Evolutionary conservation across 192 early-diverging fungal genomes (phyloP).

Genomic region (Neocallimastix lanati): DNA sequence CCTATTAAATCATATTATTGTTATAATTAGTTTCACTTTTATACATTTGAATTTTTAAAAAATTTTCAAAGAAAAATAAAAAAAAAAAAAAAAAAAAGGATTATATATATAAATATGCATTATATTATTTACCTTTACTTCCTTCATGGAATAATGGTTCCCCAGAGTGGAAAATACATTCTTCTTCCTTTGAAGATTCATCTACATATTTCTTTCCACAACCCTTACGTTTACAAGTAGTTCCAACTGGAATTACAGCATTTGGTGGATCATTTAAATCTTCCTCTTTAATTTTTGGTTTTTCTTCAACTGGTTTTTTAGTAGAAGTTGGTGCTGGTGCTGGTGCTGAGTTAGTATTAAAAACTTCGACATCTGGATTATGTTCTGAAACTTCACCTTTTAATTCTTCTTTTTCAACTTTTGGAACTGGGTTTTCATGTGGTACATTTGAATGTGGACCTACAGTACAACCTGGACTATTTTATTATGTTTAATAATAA

Average conservation of each 20-base stretch:
- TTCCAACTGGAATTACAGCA: conserved; percentile 46
- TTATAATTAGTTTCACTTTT: too few relatives aligned
- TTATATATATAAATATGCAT: not conserved
- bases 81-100: not conserved
- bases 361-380: not conserved
- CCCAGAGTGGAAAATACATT: conserved; percentile 78
- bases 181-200: conserved; percentile 24
- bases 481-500: not conserved
- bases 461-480: conserved; percentile 65
- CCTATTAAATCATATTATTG: conserved; percentile 26
- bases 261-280: conserved; percentile 59
- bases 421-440: not conserved
- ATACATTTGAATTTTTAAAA: too few relatives aligned
- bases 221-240: conserved; percentile 65
- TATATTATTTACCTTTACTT: conserved; percentile 37
- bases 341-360: not conserved
- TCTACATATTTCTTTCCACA: conserved; percentile 51
- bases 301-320: conserved; percentile 2
- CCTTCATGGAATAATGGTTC: conserved; percentile 92
- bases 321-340: not conserved
- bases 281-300: conserved; percentile 32
- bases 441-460: conserved; percentile 44
- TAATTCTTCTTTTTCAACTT: not conserved
- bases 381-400: not conserved
- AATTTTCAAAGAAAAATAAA: too few relatives aligned